Evolutionary conservation across 352 stramenopile species (phyloP).

Genomic region (Pseudoperonospora humuli): DNA sequence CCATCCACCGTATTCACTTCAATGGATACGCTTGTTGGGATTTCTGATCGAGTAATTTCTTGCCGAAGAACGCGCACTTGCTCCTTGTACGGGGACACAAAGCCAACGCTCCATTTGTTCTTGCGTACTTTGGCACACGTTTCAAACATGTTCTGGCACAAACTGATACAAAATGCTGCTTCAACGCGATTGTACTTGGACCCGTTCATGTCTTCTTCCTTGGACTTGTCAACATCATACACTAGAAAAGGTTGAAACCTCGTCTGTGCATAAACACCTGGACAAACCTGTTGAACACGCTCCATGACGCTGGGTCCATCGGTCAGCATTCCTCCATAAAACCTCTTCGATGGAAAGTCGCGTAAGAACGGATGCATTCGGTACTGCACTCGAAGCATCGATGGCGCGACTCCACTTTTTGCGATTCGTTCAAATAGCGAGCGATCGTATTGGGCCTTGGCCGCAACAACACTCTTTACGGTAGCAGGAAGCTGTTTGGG

Average conservation of each 20-base stretch:
- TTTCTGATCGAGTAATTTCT: slow-evolving; percentile 43
- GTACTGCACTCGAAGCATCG: slow-evolving; percentile 91
- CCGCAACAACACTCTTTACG: slow-evolving; percentile 86
- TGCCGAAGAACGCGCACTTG: slow-evolving; percentile 85
- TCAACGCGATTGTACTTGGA: slow-evolving; percentile 79
- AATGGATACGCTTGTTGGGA: slow-evolving; percentile 56
- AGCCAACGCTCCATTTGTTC: slow-evolving; percentile 87
- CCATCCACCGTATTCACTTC: slow-evolving; percentile 97
- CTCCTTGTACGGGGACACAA: slow-evolving; percentile 98
- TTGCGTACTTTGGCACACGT: slow-evolving; percentile 41
- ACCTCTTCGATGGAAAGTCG: slow-evolving; percentile 95
- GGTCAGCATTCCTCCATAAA: slow-evolving; percentile 92
- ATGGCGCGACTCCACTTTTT: slow-evolving; percentile 75
- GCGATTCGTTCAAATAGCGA: slow-evolving; percentile 94
- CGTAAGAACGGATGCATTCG: slow-evolving; percentile 97
- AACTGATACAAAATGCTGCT: slow-evolving; percentile 66
- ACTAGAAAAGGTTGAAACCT: slow-evolving; percentile 85
- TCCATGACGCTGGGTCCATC: slow-evolving; percentile 83
- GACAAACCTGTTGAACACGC: slow-evolving; percentile 48
- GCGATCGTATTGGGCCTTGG: slow-evolving; percentile 78
- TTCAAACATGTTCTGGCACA: slow-evolving; percentile 62
- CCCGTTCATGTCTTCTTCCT: slow-evolving; percentile 65
- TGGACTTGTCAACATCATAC: slow-evolving; percentile 74
- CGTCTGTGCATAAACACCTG: slow-evolving; percentile 51
- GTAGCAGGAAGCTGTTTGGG: slow-evolving; percentile 93